Base-by-base conservation (phyloP, 177 flowering plant genomes). In the Tripterygium wilfordii region DNA sequence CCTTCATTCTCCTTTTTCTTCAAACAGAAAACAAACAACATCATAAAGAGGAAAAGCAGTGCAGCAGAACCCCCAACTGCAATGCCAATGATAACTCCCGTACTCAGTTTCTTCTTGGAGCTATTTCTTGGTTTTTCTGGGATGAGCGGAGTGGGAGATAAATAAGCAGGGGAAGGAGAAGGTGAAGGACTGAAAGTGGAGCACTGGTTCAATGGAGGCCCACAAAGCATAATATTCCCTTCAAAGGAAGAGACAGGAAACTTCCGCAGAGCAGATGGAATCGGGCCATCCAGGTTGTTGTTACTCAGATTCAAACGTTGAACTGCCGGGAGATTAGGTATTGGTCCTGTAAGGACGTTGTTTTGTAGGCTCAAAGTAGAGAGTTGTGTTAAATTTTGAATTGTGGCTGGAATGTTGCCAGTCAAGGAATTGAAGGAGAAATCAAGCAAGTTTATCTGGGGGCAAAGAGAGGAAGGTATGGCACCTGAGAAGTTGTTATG, bases 191-290 rank as follows among this genome's bases (percentile, higher is more conserved):
- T 3, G 12, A 55, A 18, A 10, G 65, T 24, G 24, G 58, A 58
- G 60, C 98, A 92, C 3, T 30, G 60, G n/a, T 31, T 59, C 23
- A 91, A 65, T 18, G 96, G 96, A 7, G 55, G 48, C 15, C 98
- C 97, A 60, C 98, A 92, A 36, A 92, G 56, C 36, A 46, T 33
- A 16, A 54, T 26, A 63, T 92, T 92, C 10, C 97, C 99, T 23
- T 52, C 49, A 42, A 92, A 92, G 13, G 96, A 80, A 27, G 89
- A 75, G 36, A 57, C 53, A 5, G 83, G 75, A 42, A 84, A 89
- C 35, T 42, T 62, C 35, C 55, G 68, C 42, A 92, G 70, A 33
- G 68, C 37, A 40, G 57, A n/a, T 38, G 99, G 98, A 21, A 92
- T 65, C n/a, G 94, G 66, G 31, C 98, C 96, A 38, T 66, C 79